Base-by-base conservation (phyloP, 805 yeast species). In the Phaffomyces thermotolerans region DNA sequence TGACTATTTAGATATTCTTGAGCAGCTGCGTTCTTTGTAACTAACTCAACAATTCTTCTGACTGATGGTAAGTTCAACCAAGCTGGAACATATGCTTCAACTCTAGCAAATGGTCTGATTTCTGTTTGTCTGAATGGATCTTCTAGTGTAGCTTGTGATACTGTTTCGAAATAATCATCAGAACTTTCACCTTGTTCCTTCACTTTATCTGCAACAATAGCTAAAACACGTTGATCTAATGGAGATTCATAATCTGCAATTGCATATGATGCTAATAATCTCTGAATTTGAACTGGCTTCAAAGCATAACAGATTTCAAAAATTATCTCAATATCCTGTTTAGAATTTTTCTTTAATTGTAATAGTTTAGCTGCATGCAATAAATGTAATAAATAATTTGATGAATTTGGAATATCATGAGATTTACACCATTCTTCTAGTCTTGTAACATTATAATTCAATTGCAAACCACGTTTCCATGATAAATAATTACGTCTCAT, bases 401-500 rank as follows among this genome's bases (percentile, higher is more conserved):
- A 77, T 2, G 95, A 95, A 60, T 90, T 96, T 40, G 84, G 84
- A 49, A 93, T 78, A 41, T 84, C 90, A 63, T 91, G 96, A 8
- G 88, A 79, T 68, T 88, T 91, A 66, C 98, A 91, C 99, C 99
- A 93, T 68, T 93, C 99, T 64, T 89, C 97, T 56, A 93, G 75
- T 58, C 98, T 78, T 4, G 99, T 93, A 43, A 90, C 95, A 64
- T 93, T 93, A 68, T 93, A 93, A 63, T 89, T 93, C 66, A 93
- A 79, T 67, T 93, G 99, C 54, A 93, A 75, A 39, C 98, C 98
- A 61, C 99, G 83, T 69, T 91, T 93, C 99, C 99, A 93, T 10
- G 96, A 84, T 60, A 91, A 69, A 68, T 91, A 95, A 67, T 81
- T 84, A 65, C 96, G 79, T 69, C 96, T 81, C 95, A 90, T 85